These are phyloP conservation scores for Agroathelia rolfsii DNA, from an alignment of 1,284 basidiomycete species.

Conservation along the genomic window DNA sequence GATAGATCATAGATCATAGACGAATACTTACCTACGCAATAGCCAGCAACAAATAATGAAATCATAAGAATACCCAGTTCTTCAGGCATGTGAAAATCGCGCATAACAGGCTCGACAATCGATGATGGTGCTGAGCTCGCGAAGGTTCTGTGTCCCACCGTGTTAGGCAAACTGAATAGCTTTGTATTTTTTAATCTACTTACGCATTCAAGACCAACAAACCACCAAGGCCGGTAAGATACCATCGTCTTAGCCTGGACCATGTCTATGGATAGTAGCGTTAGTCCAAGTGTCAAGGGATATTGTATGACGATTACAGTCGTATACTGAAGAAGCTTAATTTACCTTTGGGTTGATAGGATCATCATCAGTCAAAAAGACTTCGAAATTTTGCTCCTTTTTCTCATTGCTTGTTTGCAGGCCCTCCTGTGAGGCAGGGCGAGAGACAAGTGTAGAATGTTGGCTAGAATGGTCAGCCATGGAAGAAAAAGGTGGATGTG, in stretches of 20 bases:
- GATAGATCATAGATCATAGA: conserved; percentile 5
- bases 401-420: conserved; percentile 2
- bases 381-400: conserved; percentile 20
- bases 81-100: conserved; percentile 42
- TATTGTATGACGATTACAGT: neutral
- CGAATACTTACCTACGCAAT: conserved; percentile 48
- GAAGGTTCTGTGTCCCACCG: conserved; percentile 37
- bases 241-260: conserved; percentile 48
- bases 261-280: conserved; percentile 39
- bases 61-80: conserved; percentile 42
- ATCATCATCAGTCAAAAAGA: conserved; percentile 20
- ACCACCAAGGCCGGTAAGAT: conserved; percentile 49
- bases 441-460: neutral
- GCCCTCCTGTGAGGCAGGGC: neutral
- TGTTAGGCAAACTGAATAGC: neutral
- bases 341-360: conserved; percentile 28
- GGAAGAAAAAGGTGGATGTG: conserved; percentile 1
- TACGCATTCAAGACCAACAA: conserved; percentile 62
- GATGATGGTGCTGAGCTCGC: conserved; percentile 50
- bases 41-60: conserved; percentile 47
- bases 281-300: conserved; percentile 4
- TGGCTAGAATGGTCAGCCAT: neutral
- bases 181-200: conserved; percentile 14
- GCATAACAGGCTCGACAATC: conserved; percentile 33
- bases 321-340: neutral